Percentiles rank a stretch among this genome's conserved stretches.
These are phyloP conservation scores for Bocquillonia castaneifolia DNA, from an alignment of 441 rosid genomes.

Conservation along the genomic window DNA sequence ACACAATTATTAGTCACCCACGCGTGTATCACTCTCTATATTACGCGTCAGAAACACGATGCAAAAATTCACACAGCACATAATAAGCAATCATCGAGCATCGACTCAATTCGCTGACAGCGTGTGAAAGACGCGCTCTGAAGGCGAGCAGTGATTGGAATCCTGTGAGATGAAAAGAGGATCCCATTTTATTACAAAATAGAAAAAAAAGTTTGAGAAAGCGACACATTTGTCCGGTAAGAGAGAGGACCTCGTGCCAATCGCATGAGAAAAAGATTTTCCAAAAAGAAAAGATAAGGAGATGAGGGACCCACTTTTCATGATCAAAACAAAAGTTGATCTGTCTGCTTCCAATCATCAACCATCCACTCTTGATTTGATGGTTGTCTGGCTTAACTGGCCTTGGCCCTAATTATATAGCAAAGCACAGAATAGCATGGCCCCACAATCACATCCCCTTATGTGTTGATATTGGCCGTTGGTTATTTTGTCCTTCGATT, in stretches of 20 bases:
- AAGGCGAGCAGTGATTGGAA: not conserved
- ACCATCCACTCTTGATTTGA: conserved; percentile 50
- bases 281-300: not conserved
- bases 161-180: not conserved
- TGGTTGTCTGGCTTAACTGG: conserved; percentile 39
- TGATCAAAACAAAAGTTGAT: conserved; percentile 30
- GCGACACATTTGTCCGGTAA: conserved; percentile 30
- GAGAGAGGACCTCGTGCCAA: conserved; percentile 18
- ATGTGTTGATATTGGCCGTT: conserved; percentile 13
- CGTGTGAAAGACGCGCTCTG: not conserved
- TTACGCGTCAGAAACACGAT: conserved; percentile 3
- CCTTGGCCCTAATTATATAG: conserved; percentile 27
- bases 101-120: not conserved
- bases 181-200: not conserved
- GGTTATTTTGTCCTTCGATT: not conserved
- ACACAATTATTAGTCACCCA: conserved; percentile 1
- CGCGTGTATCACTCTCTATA: conserved; percentile 14
- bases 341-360: conserved; percentile 58
- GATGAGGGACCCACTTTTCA: conserved; percentile 21
- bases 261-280: conserved; percentile 25
- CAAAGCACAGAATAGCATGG: conserved; percentile 27
- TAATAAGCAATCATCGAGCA: not conserved
- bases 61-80: not conserved
- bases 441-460: not conserved
- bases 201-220: conserved; percentile 30